Evolutionary conservation across 495 filamentous ascomycete genomes (phyloP).

Genomic region (Amorphotheca resinae): DNA sequence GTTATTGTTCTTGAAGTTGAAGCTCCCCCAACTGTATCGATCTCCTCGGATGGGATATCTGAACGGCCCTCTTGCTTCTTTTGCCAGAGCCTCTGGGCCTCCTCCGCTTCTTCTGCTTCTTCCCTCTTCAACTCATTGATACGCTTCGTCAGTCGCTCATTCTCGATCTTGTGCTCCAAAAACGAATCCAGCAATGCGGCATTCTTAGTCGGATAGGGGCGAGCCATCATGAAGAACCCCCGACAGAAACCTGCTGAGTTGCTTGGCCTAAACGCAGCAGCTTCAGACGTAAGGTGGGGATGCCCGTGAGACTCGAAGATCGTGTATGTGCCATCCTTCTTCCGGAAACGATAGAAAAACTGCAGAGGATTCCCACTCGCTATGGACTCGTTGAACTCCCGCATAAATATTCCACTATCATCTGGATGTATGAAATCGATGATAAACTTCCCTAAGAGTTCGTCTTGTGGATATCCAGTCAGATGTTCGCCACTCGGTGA

Average conservation of each 20-base stretch:
- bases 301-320: slow-evolving; percentile 89
- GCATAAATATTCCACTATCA: slow-evolving; percentile 71
- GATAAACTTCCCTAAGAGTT: slow-evolving; percentile 63
- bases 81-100: slow-evolving; percentile 36
- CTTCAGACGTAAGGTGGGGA: slow-evolving; percentile 69
- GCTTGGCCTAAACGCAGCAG: slow-evolving; percentile 46
- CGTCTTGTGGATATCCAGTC: slow-evolving; percentile 58
- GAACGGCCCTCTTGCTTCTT: slow-evolving; percentile 41
- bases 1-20: slow-evolving; percentile 12
- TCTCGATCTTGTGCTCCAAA: slow-evolving; percentile 95
- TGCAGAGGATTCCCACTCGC: slow-evolving; percentile 65
- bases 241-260: slow-evolving; percentile 60
- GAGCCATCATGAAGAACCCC: slow-evolving; percentile 87
- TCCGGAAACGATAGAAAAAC: slow-evolving; percentile 82
- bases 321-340: slow-evolving; percentile 56
- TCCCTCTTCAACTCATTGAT: slow-evolving; percentile 79
- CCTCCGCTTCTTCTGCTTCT: slow-evolving; percentile 63
- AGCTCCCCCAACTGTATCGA: slow-evolving; percentile 15
- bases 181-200: slow-evolving; percentile 81
- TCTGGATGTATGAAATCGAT: slow-evolving; percentile 77
- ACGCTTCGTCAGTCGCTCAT: slow-evolving; percentile 71
- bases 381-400: slow-evolving; percentile 87
- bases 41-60: slow-evolving; percentile 40
- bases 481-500: slow-evolving; percentile 69
- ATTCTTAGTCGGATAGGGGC: slow-evolving; percentile 84